Percentiles rank a stretch among this genome's conserved stretches.
Conservation (phyloP, 768 basidiomycete species). For the Dendrothele bispora region DNA sequence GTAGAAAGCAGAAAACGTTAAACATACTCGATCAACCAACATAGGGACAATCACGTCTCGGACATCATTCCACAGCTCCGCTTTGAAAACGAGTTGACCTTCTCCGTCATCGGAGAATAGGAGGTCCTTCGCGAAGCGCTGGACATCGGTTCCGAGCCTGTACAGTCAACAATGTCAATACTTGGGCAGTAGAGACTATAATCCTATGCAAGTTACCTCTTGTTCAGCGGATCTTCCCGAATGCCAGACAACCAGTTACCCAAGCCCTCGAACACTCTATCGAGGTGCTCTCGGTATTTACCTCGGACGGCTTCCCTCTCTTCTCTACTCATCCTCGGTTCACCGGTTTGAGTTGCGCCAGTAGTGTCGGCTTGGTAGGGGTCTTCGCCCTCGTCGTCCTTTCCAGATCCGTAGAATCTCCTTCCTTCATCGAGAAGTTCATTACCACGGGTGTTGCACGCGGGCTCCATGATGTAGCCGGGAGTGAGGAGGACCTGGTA, state of each 20-base stretch:
- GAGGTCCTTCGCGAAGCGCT: constrained; percentile 75
- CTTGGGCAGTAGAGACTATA: too few species aligned
- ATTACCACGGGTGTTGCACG: constrained; percentile 63
- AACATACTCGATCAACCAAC: constrained; percentile 67
- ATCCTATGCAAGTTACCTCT: constrained; percentile 25
- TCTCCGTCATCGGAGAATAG: constrained; percentile 67
- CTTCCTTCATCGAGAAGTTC: constrained; percentile 70
- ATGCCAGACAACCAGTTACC: constrained; percentile 83
- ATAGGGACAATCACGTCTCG: constrained; percentile 79
- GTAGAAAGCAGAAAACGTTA: background rate
- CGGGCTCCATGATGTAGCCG: constrained; percentile 83
- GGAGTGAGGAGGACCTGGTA: constrained; percentile 69
- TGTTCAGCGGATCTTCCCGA: constrained; percentile 71
- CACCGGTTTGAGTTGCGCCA: background rate
- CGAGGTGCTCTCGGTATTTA: constrained; percentile 70
- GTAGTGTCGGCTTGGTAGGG: background rate
- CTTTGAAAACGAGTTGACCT: constrained; percentile 86
- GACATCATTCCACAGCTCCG: constrained; percentile 86
- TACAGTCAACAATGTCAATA: background rate
- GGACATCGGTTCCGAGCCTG: constrained; percentile 55
- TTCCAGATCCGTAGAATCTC: constrained; percentile 56
- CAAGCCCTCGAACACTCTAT: constrained; percentile 70
- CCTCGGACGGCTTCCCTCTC: constrained; percentile 29
- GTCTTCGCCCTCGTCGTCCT: background rate
- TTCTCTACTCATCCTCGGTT: too few species aligned